A percentile compares a stretch with the other conserved stretches of the same genome.
These are phyloP conservation scores for Penicillium fuscoglaucum DNA, from an alignment of 2,329 filamentous ascomycete genomes.

Conservation along the genomic window DNA sequence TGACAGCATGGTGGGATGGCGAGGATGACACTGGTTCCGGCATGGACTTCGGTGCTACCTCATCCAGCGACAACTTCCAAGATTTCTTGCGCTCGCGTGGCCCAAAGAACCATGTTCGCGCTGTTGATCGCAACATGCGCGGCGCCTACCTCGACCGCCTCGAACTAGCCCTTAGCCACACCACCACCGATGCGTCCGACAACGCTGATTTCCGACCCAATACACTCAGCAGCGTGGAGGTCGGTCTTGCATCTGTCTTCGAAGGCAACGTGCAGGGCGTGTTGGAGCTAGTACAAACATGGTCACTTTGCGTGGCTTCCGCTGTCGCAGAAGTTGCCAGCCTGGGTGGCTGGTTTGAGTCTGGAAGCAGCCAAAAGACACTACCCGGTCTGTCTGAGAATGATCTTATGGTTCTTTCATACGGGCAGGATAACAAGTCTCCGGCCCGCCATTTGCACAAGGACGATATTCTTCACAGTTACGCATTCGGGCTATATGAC, in stretches of 20 bases:
- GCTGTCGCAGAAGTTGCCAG: constrained; percentile 80
- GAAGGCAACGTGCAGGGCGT: constrained; percentile 79
- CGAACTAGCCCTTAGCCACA: constrained; percentile 65
- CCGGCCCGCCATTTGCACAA: constrained; percentile 60
- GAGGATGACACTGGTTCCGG: constrained; percentile 57
- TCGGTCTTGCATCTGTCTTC: constrained; percentile 77
- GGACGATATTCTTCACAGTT: constrained; percentile 74
- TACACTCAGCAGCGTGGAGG: constrained; percentile 71
- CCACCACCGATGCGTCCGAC: constrained; percentile 65
- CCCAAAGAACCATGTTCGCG: constrained; percentile 40
- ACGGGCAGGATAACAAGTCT: constrained; percentile 58
- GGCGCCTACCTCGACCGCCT: constrained; percentile 74
- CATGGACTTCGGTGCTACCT: constrained; percentile 25
- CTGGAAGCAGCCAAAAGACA: constrained; percentile 53
- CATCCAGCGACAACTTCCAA: constrained; percentile 17
- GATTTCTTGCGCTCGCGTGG: constrained; percentile 28
- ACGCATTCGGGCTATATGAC: constrained; percentile 64
- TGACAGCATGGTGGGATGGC: constrained; percentile 92
- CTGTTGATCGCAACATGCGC: constrained; percentile 55
- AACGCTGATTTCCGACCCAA: constrained; percentile 68
- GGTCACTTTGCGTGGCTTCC: constrained; percentile 77
- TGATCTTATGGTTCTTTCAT: constrained; percentile 79
- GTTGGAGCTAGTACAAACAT: constrained; percentile 70
- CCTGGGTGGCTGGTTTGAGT: constrained; percentile 78
- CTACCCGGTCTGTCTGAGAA: constrained; percentile 71